Evolutionary conservation across 257 asterid species (phyloP).

Genomic region (Petunia axillaris): DNA sequence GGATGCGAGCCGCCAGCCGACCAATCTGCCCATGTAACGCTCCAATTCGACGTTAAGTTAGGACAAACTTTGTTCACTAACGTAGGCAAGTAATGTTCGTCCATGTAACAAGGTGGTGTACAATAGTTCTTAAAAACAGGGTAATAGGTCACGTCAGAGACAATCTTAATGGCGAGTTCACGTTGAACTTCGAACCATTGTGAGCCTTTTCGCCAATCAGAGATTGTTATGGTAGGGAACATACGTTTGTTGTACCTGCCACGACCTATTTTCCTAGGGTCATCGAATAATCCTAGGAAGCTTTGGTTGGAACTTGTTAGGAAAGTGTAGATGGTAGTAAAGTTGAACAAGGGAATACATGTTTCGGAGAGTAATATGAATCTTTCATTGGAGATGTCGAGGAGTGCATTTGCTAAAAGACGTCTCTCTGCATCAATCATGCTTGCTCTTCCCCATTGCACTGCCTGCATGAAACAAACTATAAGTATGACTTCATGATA

Average conservation of each 20-base stretch:
- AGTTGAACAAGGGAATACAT: conserved; percentile 78
- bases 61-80: conserved; percentile 60
- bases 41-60: conserved; percentile 52
- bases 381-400: conserved; percentile 69
- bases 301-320: conserved; percentile 58
- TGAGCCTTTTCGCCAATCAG: conserved; percentile 80
- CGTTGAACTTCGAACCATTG: conserved; percentile 74
- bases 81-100: conserved; percentile 83
- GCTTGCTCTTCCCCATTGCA: conserved; percentile 72
- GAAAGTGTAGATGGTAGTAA: conserved; percentile 60
- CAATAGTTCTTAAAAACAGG: conserved; percentile 61
- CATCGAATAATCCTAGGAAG: conserved; percentile 59
- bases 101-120: conserved; percentile 86
- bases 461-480: conserved; percentile 39
- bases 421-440: conserved; percentile 82
- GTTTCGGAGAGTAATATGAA: conserved; percentile 71
- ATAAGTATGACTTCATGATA: no score
- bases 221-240: conserved; percentile 50
- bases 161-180: conserved; percentile 52
- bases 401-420: conserved; percentile 72
- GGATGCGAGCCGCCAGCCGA: conserved; percentile 74
- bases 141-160: conserved; percentile 56
- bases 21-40: conserved; percentile 83
- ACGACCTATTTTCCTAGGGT: conserved; percentile 61
- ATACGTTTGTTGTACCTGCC: conserved; percentile 72